Conservation (phyloP, 176 grass and related monocot genomes). For the Carex parvula region DNA sequence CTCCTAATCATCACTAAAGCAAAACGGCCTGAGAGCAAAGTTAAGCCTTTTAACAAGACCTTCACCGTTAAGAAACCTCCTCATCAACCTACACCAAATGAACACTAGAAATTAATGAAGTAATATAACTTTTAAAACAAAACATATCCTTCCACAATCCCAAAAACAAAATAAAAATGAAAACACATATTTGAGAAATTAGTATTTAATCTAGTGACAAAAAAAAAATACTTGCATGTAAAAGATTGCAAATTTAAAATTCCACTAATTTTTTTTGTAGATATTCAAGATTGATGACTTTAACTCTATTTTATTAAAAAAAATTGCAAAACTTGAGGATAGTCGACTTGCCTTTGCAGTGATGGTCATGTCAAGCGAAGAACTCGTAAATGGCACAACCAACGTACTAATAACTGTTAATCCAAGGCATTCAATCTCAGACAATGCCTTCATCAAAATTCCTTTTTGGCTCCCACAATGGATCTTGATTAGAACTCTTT, state of each 20-base stretch:
- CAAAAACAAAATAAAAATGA: neutral
- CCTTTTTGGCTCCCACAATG: constrained; percentile 29
- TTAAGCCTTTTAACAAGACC: constrained; percentile 26
- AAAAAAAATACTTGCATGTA: too few relatives aligned
- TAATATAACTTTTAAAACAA: neutral
- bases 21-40: constrained; percentile 9
- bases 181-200: too few relatives aligned
- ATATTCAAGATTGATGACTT: too few relatives aligned
- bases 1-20: neutral
- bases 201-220: too few relatives aligned
- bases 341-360: constrained; percentile 28
- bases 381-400: constrained; percentile 25
- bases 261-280: too few relatives aligned
- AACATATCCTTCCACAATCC: neutral
- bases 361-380: constrained; percentile 26
- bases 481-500: constrained; percentile 30
- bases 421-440: constrained; percentile 30
- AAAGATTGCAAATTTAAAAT: too few relatives aligned
- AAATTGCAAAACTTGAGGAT: neutral
- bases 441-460: constrained; percentile 22
- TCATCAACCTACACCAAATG: constrained; percentile 10
- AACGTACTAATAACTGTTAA: constrained; percentile 23
- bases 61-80: constrained; percentile 27
- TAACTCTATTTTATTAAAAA: too few relatives aligned
- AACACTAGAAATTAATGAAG: neutral